Evolutionary conservation across 768 basidiomycete species (phyloP).

Genomic region (Lactarius akahatsu): DNA sequence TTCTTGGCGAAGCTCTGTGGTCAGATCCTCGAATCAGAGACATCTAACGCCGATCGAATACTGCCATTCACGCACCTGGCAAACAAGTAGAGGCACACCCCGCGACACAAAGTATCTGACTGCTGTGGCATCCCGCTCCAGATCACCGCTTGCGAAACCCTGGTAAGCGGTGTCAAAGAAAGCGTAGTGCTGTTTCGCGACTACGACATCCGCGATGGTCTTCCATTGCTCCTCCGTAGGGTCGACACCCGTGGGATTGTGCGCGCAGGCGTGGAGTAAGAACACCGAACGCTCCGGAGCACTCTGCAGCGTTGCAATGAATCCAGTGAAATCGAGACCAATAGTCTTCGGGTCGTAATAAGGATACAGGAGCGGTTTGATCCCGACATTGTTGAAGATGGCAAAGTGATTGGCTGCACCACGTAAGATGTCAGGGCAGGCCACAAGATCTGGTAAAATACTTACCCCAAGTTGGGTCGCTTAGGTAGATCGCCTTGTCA

Average conservation of each 20-base stretch:
- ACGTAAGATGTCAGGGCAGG: background rate
- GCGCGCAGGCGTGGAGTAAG: conserved; percentile 90
- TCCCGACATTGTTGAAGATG: conserved; percentile 87
- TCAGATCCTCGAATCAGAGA: background rate
- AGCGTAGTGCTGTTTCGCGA: conserved; percentile 74
- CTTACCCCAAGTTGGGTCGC: conserved; percentile 94
- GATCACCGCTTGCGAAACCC: conserved; percentile 91
- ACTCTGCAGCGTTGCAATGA: conserved; percentile 55
- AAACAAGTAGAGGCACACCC: conserved; percentile 76
- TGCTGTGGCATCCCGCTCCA: conserved; percentile 90
- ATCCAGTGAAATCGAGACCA: conserved; percentile 75
- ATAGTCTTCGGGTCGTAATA: conserved; percentile 93
- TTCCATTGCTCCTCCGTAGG: conserved; percentile 88
- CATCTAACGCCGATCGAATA: background rate
- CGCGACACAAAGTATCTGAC: conserved; percentile 82
- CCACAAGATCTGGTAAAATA: conserved; percentile 19
- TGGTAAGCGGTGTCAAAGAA: conserved; percentile 98
- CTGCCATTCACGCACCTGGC: conserved; percentile 59
- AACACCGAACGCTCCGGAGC: conserved; percentile 81
- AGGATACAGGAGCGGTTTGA: conserved; percentile 84
- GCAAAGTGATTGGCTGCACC: conserved; percentile 84
- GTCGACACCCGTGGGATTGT: conserved; percentile 97
- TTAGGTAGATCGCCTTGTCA: conserved; percentile 73
- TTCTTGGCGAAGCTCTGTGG: conserved; percentile 94
- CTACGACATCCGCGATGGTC: conserved; percentile 67